A percentile compares a stretch with the other conserved stretches of the same genome.
Conservation (phyloP, 352 stramenopile species). For the Phytophthora constricta region DNA sequence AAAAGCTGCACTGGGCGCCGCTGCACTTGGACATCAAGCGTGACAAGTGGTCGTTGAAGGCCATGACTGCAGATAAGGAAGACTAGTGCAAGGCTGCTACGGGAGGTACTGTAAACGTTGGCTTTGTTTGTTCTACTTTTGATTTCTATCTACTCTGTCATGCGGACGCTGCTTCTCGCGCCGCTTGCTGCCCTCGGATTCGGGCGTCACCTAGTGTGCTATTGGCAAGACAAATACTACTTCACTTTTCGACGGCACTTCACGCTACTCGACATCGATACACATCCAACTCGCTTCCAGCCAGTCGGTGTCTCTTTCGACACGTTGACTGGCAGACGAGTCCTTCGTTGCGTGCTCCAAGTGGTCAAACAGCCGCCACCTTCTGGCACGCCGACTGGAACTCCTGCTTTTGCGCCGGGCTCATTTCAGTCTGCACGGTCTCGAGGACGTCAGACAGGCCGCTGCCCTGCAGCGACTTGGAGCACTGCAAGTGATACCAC, state of each 20-base stretch:
- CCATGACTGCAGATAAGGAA: conserved; percentile 75
- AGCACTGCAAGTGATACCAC: conserved; percentile 81
- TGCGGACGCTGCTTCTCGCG: conserved; percentile 16
- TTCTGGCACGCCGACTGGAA: conserved; percentile 59
- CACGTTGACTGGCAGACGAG: neutral
- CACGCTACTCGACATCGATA: conserved; percentile 37
- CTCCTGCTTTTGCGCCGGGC: conserved; percentile 51
- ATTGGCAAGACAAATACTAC: conserved; percentile 23
- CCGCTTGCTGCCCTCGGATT: conserved; percentile 2
- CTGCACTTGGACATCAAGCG: conserved; percentile 87
- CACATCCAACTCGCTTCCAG: conserved; percentile 1
- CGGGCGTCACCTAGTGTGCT: conserved; percentile 21
- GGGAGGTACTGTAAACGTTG: conserved; percentile 16
- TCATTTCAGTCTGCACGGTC: conserved; percentile 74
- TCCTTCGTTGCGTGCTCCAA: neutral
- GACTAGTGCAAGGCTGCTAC: conserved; percentile 40
- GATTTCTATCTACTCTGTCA: conserved; percentile 34
- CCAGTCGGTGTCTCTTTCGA: neutral
- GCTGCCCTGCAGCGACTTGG: conserved; percentile 53
- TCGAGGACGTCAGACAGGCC: conserved; percentile 60
- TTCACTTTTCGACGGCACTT: conserved; percentile 20
- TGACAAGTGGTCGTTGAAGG: conserved; percentile 88
- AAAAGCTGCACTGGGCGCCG: conserved; percentile 86
- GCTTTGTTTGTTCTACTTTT: conserved; percentile 18
- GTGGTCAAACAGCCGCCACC: conserved; percentile 10